Evolutionary conservation across 2,329 filamentous ascomycete genomes (phyloP).

Genomic region (Phyllosticta citribraziliensis): DNA sequence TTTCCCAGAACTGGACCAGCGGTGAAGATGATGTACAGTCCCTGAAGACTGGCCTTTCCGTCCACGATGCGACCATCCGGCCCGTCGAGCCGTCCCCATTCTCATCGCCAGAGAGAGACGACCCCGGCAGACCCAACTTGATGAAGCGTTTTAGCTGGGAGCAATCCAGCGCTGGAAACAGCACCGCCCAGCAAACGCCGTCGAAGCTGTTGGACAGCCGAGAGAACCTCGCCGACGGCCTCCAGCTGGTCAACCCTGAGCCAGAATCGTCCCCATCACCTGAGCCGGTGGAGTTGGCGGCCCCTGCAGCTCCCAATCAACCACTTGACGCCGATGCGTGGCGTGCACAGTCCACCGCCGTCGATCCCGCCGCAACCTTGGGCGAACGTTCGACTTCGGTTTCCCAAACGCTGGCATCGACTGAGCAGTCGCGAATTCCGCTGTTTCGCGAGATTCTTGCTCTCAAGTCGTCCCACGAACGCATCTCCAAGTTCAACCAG

Average conservation of each 20-base stretch:
- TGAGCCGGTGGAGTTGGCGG: constrained; percentile 9
- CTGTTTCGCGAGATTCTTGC: constrained; percentile 68
- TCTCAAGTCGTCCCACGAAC: constrained; percentile 54
- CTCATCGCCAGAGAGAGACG: background rate
- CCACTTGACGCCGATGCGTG: constrained; percentile 9
- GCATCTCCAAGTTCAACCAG: constrained; percentile 64
- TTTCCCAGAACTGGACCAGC: constrained; percentile 54
- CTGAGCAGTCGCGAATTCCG: constrained; percentile 3
- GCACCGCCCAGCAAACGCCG: background rate
- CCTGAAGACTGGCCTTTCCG: background rate
- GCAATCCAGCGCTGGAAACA: constrained; percentile 13
- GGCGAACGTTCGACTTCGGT: background rate
- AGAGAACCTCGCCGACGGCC: constrained; percentile 3
- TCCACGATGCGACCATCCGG: background rate
- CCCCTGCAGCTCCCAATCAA: constrained; percentile 9
- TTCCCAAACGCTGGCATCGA: background rate
- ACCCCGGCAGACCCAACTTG: constrained; percentile 11
- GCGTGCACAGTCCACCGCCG: constrained; percentile 7
- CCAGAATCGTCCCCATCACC: constrained; percentile 4
- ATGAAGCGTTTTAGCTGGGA: constrained; percentile 31
- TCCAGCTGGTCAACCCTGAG: constrained; percentile 13
- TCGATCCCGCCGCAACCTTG: constrained; percentile 4
- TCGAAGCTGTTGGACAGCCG: background rate
- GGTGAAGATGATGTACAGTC: constrained; percentile 18
- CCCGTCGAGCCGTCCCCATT: background rate